These are phyloP conservation scores for Discostella pseudostelligera DNA, from an alignment of 108 stramenopile species.

Conservation along the genomic window DNA sequence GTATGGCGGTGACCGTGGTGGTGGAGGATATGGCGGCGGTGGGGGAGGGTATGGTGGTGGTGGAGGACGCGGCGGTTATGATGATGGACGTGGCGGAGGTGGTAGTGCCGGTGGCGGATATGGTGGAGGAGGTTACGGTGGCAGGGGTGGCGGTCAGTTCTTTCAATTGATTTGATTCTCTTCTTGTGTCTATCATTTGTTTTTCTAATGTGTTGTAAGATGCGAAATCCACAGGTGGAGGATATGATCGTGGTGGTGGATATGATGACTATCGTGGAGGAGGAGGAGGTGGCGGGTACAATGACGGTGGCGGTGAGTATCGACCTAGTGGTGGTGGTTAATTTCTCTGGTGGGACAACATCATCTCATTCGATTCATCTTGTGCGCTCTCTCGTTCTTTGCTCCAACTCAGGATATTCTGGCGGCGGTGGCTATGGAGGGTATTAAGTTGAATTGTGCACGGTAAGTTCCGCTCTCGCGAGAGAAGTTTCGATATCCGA, in stretches of 20 bases:
- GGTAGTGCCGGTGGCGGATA: slow-evolving; percentile 24
- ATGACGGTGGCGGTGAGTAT: not conserved
- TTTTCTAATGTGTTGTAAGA: not conserved
- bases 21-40: slow-evolving; percentile 23
- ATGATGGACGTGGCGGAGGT: slow-evolving; percentile 12
- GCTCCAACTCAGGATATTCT: slow-evolving; percentile 18
- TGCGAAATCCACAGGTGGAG: slow-evolving; percentile 19
- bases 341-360: not conserved
- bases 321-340: not conserved
- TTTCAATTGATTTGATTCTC: slow-evolving; percentile 1
- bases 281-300: slow-evolving; percentile 16
- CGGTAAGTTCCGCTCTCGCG: not conserved
- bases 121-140: slow-evolving; percentile 51
- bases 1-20: slow-evolving; percentile 1
- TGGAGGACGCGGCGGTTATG: slow-evolving; percentile 28
- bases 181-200: not conserved
- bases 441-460: slow-evolving; percentile 17
- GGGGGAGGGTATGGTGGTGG: slow-evolving; percentile 42
- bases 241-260: slow-evolving; percentile 46
- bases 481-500: not conserved
- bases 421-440: slow-evolving; percentile 49
- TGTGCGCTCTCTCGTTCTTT: not conserved
- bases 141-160: slow-evolving; percentile 25
- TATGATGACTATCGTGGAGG: slow-evolving; percentile 25
- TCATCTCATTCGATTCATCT: not conserved